Percentiles rank a stretch among this genome's conserved stretches.
These are phyloP conservation scores for Jamesozyma jinghongensis DNA, from an alignment of 805 yeast genomes.

Conservation along the genomic window DNA sequence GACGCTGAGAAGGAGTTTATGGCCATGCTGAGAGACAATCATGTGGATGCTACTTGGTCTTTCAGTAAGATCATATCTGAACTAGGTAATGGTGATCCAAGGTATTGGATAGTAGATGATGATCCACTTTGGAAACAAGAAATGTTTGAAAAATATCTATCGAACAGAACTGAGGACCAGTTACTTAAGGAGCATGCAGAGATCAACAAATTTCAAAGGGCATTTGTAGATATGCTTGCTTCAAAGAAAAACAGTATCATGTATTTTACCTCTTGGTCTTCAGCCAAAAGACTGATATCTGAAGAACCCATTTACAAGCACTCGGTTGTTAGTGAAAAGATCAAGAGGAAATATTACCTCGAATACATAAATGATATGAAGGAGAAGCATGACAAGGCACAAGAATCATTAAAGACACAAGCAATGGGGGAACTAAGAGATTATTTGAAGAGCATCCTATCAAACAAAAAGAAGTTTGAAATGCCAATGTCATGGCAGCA, in stretches of 20 bases:
- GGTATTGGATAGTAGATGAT: constrained; percentile 54
- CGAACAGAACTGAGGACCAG: constrained; percentile 42
- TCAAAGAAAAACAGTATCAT: constrained; percentile 33
- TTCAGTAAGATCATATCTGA: constrained; percentile 53
- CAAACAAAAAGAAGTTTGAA: constrained; percentile 8
- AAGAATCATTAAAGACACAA: constrained; percentile 31
- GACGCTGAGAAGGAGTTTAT: constrained; percentile 41
- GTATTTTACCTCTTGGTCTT: constrained; percentile 56
- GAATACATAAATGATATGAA: constrained; percentile 40
- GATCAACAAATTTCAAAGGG: constrained; percentile 45
- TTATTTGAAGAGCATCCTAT: constrained; percentile 37
- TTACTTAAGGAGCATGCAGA: constrained; percentile 44
- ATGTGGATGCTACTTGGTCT: constrained; percentile 69
- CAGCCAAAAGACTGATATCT: constrained; percentile 41
- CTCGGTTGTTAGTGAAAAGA: constrained; percentile 48
- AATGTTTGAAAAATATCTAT: constrained; percentile 56
- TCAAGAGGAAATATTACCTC: constrained; percentile 46
- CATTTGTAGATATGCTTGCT: constrained; percentile 42
- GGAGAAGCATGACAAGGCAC: constrained; percentile 17
- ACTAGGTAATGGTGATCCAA: constrained; percentile 44
- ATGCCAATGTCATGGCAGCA: constrained; percentile 20
- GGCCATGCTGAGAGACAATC: constrained; percentile 42
- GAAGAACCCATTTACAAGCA: constrained; percentile 62
- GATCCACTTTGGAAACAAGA: constrained; percentile 53
- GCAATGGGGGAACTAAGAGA: constrained; percentile 47